Conservation (phyloP, 2,329 filamentous ascomycete species). For the Exophiala xenobiotica region DNA sequence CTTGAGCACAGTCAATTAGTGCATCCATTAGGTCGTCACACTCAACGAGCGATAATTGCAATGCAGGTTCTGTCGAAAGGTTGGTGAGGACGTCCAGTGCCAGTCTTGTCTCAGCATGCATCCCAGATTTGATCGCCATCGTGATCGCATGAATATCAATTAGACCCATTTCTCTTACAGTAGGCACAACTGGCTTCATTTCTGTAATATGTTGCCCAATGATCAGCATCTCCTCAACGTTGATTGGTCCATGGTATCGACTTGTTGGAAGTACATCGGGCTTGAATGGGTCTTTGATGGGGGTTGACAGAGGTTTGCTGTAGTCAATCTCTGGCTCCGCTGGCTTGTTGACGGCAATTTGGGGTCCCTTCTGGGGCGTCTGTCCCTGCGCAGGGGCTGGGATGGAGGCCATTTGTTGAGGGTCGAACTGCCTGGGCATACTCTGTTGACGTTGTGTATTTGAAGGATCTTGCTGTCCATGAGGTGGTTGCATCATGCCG, state of each 20-base stretch:
- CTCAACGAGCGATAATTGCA: constrained; percentile 66
- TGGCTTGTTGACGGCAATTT: constrained; percentile 32
- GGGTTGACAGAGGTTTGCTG: constrained; percentile 38
- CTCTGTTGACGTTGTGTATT: constrained; percentile 32
- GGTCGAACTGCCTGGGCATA: constrained; percentile 32
- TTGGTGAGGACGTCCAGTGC: constrained; percentile 80
- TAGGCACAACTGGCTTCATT: constrained; percentile 72
- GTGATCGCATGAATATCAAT: constrained; percentile 89
- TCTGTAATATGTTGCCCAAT: constrained; percentile 66
- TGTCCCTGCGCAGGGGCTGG: constrained; percentile 22
- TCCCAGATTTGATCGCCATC: constrained; percentile 83
- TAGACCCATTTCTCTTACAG: constrained; percentile 73
- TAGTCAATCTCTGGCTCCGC: constrained; percentile 35
- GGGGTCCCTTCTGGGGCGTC: constrained; percentile 28
- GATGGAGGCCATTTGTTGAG: constrained; percentile 28
- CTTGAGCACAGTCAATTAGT: constrained; percentile 85
- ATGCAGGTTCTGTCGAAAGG: constrained; percentile 63
- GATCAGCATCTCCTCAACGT: constrained; percentile 63
- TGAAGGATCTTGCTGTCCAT: constrained; percentile 35
- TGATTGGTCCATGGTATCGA: constrained; percentile 69
- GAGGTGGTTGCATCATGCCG: constrained; percentile 35
- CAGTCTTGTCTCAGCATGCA: constrained; percentile 83
- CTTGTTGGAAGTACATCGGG: constrained; percentile 47
- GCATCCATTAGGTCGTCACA: constrained; percentile 89
- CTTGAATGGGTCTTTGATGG: constrained; percentile 47